Evolutionary conservation across 345 rosid genomes (phyloP).

Genomic region (Leavenworthia alabamica): DNA sequence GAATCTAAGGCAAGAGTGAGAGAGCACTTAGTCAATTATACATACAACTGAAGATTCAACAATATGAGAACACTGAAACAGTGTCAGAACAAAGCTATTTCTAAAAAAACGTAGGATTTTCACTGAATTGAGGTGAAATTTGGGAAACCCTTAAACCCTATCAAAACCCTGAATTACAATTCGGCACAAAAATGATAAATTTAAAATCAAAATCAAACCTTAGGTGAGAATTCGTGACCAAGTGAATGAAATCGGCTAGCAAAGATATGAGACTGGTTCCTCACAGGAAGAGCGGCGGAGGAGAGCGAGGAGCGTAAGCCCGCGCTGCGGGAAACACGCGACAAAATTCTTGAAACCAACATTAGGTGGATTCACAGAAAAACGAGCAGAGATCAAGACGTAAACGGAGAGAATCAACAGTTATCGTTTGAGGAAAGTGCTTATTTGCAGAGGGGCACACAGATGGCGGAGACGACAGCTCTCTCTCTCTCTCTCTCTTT

Average conservation of each 20-base stretch:
- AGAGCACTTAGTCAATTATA: background rate
- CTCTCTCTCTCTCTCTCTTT: too few relatives aligned
- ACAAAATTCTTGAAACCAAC: conserved; percentile 50
- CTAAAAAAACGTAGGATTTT: background rate
- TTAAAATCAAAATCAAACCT: conserved; percentile 28
- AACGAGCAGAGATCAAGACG: conserved; percentile 41
- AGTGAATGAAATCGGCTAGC: conserved; percentile 36
- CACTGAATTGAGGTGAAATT: background rate
- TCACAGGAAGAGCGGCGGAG: conserved; percentile 36
- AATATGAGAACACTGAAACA: background rate
- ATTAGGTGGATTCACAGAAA: conserved; percentile 37
- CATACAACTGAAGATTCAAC: background rate
- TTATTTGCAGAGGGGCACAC: background rate
- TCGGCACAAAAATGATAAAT: background rate
- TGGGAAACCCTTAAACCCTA: conserved; percentile 44
- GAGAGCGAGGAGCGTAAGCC: conserved; percentile 40
- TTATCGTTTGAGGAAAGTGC: background rate
- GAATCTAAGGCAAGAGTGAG: conserved; percentile 5
- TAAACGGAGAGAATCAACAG: conserved; percentile 6
- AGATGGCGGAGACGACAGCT: background rate
- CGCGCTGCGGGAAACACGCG: conserved; percentile 46
- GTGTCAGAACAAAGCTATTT: background rate
- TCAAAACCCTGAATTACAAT: conserved; percentile 28
- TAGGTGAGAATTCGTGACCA: conserved; percentile 22
- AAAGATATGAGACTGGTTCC: conserved; percentile 25